These are phyloP conservation scores for Mariannaea sp. DNA, from an alignment of 2,329 filamentous ascomycete species.

Conservation along the genomic window DNA sequence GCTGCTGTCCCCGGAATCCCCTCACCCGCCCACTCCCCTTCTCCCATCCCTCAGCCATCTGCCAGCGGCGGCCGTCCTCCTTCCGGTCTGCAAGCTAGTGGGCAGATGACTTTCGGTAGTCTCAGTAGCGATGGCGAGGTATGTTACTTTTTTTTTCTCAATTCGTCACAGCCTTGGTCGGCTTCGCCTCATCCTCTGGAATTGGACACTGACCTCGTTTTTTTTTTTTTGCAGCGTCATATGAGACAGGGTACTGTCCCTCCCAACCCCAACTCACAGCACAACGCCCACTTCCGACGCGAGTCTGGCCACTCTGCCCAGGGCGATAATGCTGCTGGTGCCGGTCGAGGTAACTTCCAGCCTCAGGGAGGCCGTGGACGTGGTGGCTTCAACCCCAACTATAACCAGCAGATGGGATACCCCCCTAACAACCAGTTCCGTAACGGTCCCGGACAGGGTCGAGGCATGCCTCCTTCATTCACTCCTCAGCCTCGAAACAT, in stretches of 20 bases:
- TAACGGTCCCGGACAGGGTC: slow-evolving; percentile 53
- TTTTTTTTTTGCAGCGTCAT: slow-evolving; percentile 59
- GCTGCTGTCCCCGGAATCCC: slow-evolving; percentile 68
- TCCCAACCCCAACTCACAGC: slow-evolving; percentile 66
- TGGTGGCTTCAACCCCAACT: slow-evolving; percentile 54
- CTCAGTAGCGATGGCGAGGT: slow-evolving; percentile 81
- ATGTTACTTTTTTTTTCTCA: slow-evolving; percentile 39
- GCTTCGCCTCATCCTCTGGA: not conserved
- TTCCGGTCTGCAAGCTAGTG: slow-evolving; percentile 69
- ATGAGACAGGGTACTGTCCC: slow-evolving; percentile 69
- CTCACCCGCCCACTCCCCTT: slow-evolving; percentile 87
- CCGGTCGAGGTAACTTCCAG: slow-evolving; percentile 61
- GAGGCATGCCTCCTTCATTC: slow-evolving; percentile 56
- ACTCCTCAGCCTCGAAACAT: slow-evolving; percentile 52
- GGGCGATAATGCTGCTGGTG: slow-evolving; percentile 46
- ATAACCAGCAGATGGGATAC: slow-evolving; percentile 53
- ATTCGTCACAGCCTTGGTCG: too few species aligned
- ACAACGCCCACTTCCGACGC: slow-evolving; percentile 76
- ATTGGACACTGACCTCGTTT: slow-evolving; percentile 33
- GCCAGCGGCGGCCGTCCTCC: slow-evolving; percentile 86
- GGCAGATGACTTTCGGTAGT: slow-evolving; percentile 80
- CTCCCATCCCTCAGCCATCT: slow-evolving; percentile 87
- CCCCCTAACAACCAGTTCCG: slow-evolving; percentile 51
- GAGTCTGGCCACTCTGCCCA: slow-evolving; percentile 86
- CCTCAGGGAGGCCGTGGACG: slow-evolving; percentile 56